phyloP scores from a whole-genome alignment of 495 filamentous ascomycete genomes.

The Pseudoneurospora amorphoporcata region DNA sequence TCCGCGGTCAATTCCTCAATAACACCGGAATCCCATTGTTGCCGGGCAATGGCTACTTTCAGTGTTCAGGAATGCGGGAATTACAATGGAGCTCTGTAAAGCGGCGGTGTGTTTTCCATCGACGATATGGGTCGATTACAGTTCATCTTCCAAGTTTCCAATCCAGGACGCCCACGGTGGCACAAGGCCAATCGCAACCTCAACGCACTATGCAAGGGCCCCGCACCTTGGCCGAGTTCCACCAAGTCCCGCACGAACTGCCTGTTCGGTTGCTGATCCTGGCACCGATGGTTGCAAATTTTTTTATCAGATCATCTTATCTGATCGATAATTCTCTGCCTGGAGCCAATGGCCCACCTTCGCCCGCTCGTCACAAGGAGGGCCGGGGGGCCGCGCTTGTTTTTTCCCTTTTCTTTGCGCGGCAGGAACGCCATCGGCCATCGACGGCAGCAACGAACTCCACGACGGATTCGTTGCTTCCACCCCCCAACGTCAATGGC shows the following conservation, averaged over 20 bases:
- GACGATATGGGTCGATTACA: not conserved
- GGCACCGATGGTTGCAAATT: not conserved
- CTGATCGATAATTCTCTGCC: conserved; percentile 4
- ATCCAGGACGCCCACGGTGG: not conserved
- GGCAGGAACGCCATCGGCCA: not conserved
- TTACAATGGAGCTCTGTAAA: not conserved
- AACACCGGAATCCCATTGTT: not conserved
- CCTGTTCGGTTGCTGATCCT: conserved; percentile 1
- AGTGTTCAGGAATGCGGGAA: not conserved
- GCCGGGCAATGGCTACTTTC: not conserved
- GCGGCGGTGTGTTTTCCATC: not conserved
- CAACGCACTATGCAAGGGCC: not conserved
- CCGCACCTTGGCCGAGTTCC: not conserved
- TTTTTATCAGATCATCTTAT: conserved; percentile 15
- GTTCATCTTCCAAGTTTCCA: not conserved
- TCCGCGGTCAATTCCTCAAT: not conserved
- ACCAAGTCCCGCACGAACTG: not conserved
- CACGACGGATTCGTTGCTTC: not conserved
- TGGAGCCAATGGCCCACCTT: not conserved
- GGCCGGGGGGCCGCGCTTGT: not conserved
- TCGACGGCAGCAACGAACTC: not conserved
- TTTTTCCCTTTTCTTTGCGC: not conserved
- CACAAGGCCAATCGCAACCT: not conserved
- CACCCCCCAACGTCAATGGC: not conserved
- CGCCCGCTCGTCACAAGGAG: not conserved